Evolutionary conservation across 2,329 filamentous ascomycete species (phyloP), one percentile per base, ranked within the genome.

Genomic region (Nemania sp.): DNA sequence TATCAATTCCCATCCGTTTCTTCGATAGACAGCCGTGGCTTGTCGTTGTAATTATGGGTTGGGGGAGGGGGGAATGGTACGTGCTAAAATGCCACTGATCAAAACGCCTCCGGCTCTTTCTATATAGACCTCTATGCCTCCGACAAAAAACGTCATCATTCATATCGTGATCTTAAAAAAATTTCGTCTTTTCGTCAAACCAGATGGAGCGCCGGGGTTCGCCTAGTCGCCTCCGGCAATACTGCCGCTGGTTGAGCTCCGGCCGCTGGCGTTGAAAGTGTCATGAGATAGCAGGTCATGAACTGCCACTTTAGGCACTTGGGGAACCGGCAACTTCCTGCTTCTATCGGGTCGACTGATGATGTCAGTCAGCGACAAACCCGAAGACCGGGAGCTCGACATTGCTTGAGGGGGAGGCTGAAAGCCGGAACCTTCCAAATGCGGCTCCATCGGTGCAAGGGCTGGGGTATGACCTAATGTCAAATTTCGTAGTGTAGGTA

Each of bases 351-450:
- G 88, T 73, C 92, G 91, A 77, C 92, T 93, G 83, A 98, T 96
- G 77, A 98, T 98, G 79, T 98, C 95, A 67, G 90, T 92, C 74
- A 98, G 90, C 45, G 93, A 92, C 66, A 97, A 88, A 47, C 94
- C 94, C 64, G 85, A 88, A 73, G 87, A 83, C 63, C 85, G 82
- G 66, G 81, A 72, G 38, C 38, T 43, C 7, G 51, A 52, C 22
- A 54, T 58, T 18, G 62, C 35, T 56, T 82, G 81, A 71, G 87
- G 87, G 38, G 76, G 75, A 24, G 80, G 79, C 62, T 81, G 81
- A 61, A 76, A 81, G 72, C 72, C 78, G 68, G 77, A 79, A 70
- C 80, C 79, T 70, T 88, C 85, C 11, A 86, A 80, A 69, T 86
- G 82, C 32, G 87, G 87, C 78, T 89, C 87, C 78, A 89, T 85